Evolutionary conservation across 2,329 filamentous ascomycete genomes (phyloP).

Genomic region (Alternaria sp.): DNA sequence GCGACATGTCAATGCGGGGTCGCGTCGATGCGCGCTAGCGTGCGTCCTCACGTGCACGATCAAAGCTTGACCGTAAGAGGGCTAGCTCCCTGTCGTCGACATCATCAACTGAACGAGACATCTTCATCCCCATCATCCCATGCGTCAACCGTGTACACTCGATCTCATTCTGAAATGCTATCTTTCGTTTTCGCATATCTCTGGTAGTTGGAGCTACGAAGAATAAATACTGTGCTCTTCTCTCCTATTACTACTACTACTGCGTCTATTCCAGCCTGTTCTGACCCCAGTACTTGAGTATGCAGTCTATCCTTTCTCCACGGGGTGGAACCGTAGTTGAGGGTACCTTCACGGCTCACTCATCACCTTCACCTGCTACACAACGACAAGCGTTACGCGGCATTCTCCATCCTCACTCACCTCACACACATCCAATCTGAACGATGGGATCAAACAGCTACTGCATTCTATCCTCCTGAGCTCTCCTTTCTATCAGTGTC

Average conservation of each 20-base stretch:
- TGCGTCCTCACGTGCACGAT: background rate
- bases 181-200: background rate
- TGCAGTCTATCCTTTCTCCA: background rate
- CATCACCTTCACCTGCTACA: background rate
- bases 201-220: background rate
- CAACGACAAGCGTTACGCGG: background rate
- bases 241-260: background rate
- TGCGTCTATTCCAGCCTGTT: background rate
- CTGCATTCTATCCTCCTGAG: background rate
- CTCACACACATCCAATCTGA: background rate
- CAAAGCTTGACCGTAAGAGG: background rate
- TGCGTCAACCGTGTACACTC: background rate
- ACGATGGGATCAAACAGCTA: background rate
- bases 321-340: background rate
- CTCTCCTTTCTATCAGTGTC: background rate
- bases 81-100: background rate
- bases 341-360: background rate
- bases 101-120: background rate
- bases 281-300: background rate
- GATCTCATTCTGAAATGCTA: accelerated
- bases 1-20: background rate
- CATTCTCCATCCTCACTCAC: background rate
- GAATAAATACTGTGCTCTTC: background rate
- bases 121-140: background rate
- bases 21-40: background rate